Evolutionary conservation across 768 basidiomycete genomes (phyloP).

Genomic region (Guyanaporus albipodus): DNA sequence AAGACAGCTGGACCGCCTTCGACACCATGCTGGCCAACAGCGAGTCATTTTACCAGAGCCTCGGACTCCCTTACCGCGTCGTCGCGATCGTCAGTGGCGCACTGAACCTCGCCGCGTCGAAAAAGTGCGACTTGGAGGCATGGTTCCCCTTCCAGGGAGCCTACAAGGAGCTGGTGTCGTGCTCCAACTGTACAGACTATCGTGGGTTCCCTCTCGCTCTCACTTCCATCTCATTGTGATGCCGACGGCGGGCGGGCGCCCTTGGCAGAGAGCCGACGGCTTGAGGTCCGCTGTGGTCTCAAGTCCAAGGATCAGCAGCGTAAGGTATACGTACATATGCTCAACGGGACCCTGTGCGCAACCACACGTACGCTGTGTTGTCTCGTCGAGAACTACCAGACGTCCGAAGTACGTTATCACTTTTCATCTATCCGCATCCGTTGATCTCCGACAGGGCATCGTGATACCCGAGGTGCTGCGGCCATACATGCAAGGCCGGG

Average conservation of each 20-base stretch:
- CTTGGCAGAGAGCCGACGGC: conserved; percentile 75
- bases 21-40: conserved; percentile 86
- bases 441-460: conserved; percentile 59
- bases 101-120: conserved; percentile 92
- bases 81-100: conserved; percentile 96
- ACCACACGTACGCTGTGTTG: conserved; percentile 97
- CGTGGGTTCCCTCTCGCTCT: conserved; percentile 57
- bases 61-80: conserved; percentile 87
- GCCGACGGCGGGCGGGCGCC: too few species aligned
- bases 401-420: conserved; percentile 64
- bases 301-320: conserved; percentile 87
- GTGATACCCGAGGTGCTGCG: conserved; percentile 84
- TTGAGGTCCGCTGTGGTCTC: conserved; percentile 92
- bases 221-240: too few species aligned
- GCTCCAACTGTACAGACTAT: conserved; percentile 98
- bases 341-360: conserved; percentile 96
- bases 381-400: conserved; percentile 98
- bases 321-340: conserved; percentile 97
- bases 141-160: conserved; percentile 98
- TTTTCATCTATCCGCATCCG: too few species aligned
- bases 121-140: conserved; percentile 97
- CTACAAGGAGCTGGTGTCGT: conserved; percentile 97
- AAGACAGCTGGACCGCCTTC: conserved; percentile 92
- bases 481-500: conserved; percentile 95
- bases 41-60: conserved; percentile 95